A percentile compares a stretch with the other conserved stretches of the same genome.
Evolutionary conservation across 2,329 filamentous ascomycete genomes (phyloP).

Genomic region (Amauroascus verrucosus): DNA sequence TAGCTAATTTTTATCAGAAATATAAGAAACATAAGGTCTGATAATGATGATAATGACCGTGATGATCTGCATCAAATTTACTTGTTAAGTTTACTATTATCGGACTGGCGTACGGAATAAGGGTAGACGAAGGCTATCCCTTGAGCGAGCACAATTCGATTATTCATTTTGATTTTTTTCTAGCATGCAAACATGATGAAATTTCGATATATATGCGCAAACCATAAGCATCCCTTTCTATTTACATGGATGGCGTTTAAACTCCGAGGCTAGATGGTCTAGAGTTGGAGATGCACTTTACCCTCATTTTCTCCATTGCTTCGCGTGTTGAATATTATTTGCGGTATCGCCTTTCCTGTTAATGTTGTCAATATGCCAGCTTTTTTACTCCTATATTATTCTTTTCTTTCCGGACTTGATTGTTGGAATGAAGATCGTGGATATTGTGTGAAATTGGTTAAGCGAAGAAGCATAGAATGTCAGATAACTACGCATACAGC

Average conservation of each 20-base stretch:
- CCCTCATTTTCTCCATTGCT: background rate
- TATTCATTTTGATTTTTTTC: background rate
- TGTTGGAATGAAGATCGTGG: background rate
- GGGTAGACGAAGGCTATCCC: background rate
- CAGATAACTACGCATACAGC: background rate
- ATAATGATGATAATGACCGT: too few species aligned
- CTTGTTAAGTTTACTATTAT: background rate
- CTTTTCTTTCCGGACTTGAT: background rate
- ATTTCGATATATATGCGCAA: background rate
- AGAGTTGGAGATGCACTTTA: background rate
- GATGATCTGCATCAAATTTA: background rate
- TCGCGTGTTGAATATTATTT: background rate
- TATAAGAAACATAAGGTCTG: slow-evolving; percentile 30
- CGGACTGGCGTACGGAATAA: background rate
- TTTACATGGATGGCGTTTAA: background rate
- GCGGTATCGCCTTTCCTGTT: background rate
- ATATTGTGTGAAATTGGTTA: slow-evolving; percentile 4
- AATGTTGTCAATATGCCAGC: background rate
- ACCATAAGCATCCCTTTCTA: background rate
- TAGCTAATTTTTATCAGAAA: slow-evolving; percentile 28
- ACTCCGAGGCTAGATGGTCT: background rate
- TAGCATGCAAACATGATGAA: background rate
- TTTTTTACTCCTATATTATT: background rate
- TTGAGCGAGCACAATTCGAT: background rate
- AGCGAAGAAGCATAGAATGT: background rate